Percentiles rank a stretch among this genome's conserved stretches.
Evolutionary conservation across 768 basidiomycete species (phyloP).

Genomic region (Pleurotus sapidus): DNA sequence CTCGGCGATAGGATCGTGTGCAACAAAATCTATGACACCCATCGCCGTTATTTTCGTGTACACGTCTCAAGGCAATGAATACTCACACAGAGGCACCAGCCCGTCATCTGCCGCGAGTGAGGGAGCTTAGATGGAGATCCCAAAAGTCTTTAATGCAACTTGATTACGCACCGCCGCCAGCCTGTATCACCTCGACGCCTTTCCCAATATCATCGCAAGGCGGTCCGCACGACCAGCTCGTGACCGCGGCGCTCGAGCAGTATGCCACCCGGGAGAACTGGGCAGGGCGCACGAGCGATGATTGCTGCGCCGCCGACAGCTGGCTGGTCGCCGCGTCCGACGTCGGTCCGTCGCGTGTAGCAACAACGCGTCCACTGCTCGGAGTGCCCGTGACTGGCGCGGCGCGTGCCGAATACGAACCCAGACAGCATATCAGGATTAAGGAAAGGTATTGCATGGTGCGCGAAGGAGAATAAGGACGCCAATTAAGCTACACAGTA

Average conservation of each 20-base stretch:
- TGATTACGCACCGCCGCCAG: constrained; percentile 30
- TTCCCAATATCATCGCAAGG: constrained; percentile 26
- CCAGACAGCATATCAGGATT: neutral
- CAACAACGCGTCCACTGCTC: neutral
- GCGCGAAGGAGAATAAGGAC: neutral
- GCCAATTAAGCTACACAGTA: constrained; percentile 1
- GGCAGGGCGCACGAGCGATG: constrained; percentile 23
- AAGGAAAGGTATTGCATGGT: neutral
- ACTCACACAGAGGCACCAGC: constrained; percentile 25
- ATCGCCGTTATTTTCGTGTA: neutral
- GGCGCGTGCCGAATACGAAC: neutral
- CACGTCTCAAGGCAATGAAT: neutral
- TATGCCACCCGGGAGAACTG: constrained; percentile 34
- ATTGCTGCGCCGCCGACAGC: neutral
- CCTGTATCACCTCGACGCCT: constrained; percentile 21
- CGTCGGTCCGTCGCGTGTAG: neutral
- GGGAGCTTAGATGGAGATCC: no score
- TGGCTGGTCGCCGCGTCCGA: neutral
- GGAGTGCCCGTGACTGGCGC: neutral
- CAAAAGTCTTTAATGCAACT: no score
- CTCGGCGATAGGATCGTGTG: constrained; percentile 27
- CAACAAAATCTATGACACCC: constrained; percentile 28
- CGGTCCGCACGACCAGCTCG: constrained; percentile 29
- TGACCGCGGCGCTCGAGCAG: constrained; percentile 29
- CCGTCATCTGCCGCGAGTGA: constrained; percentile 20